A percentile compares a stretch with the other conserved stretches of the same genome.
Conservation (phyloP, 768 basidiomycete genomes). For the Pleurotus platypus region DNA sequence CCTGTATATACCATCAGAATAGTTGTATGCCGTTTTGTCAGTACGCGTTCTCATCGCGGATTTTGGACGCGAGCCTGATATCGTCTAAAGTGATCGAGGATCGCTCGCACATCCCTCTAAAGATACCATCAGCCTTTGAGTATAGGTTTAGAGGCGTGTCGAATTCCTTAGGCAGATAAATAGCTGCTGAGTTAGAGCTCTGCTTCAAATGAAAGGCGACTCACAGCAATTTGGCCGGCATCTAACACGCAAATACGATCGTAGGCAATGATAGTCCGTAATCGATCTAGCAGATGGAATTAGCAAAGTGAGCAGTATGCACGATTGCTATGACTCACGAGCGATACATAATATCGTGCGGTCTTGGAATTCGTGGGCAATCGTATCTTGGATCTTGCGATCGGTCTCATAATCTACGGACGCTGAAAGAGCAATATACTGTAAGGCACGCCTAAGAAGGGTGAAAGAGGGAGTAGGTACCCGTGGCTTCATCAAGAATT, state of each 20-base stretch:
- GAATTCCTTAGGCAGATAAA: slow-evolving; percentile 52
- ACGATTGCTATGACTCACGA: slow-evolving; percentile 43
- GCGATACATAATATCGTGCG: slow-evolving; percentile 87
- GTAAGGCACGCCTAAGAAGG: too few relatives aligned
- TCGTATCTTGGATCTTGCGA: slow-evolving; percentile 87
- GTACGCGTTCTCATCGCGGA: not conserved
- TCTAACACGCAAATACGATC: slow-evolving; percentile 89
- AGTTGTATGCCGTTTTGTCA: too few relatives aligned
- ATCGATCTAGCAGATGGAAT: slow-evolving; percentile 51
- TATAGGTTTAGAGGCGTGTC: slow-evolving; percentile 74
- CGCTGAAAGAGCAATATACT: slow-evolving; percentile 31
- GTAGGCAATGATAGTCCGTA: slow-evolving; percentile 84
- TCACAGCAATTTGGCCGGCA: slow-evolving; percentile 68
- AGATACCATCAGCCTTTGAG: slow-evolving; percentile 56
- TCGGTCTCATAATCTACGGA: slow-evolving; percentile 90
- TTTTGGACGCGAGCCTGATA: slow-evolving; percentile 42
- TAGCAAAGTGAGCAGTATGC: not conserved
- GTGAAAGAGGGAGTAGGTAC: slow-evolving; percentile 21
- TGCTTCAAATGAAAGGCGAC: slow-evolving; percentile 18
- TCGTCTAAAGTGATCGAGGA: slow-evolving; percentile 76
- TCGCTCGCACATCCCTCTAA: slow-evolving; percentile 83
- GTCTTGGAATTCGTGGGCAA: slow-evolving; percentile 77
- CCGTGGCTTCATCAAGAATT: slow-evolving; percentile 89
- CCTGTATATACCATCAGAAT: too few relatives aligned
- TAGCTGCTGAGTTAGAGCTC: slow-evolving; percentile 1